These are phyloP conservation scores for Apophysomyces elegans DNA, from an alignment of 371 early-diverging fungal genomes.

Conservation along the genomic window DNA sequence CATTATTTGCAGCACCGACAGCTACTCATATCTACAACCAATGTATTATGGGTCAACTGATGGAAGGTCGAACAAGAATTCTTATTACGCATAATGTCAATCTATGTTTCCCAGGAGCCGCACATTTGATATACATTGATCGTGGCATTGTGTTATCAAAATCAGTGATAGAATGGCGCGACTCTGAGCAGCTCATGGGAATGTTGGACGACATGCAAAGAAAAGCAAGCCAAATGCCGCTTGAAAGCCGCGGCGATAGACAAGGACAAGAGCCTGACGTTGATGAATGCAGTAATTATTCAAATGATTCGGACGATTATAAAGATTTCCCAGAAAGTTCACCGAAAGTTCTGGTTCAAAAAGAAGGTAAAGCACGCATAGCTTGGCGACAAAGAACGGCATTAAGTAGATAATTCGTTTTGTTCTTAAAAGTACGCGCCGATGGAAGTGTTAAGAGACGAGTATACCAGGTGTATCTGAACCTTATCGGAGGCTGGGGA, in stretches of 20 bases:
- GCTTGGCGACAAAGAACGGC: background rate
- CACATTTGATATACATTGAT: conserved; percentile 67
- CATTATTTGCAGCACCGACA: conserved; percentile 73
- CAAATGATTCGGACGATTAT: too few relatives aligned
- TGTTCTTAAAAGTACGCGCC: conserved; percentile 28
- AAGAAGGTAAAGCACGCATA: conserved; percentile 18
- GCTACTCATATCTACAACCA: conserved; percentile 78
- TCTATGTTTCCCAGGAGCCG: conserved; percentile 71
- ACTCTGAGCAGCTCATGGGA: conserved; percentile 32
- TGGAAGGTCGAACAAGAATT: conserved; percentile 79
- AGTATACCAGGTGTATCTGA: conserved; percentile 47
- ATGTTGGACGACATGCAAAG: conserved; percentile 18
- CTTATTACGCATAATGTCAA: conserved; percentile 90
- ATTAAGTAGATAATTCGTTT: background rate
- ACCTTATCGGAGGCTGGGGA: conserved; percentile 44
- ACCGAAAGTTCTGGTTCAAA: conserved; percentile 32
- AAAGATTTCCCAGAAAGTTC: background rate
- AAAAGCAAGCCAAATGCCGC: background rate
- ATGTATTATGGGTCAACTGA: conserved; percentile 72
- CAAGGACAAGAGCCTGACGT: too few relatives aligned
- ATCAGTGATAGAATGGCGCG: conserved; percentile 37
- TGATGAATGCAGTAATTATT: too few relatives aligned
- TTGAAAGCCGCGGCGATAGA: too few relatives aligned
- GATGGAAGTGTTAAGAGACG: conserved; percentile 53
- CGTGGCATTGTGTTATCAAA: conserved; percentile 54